Percentiles rank a stretch among this genome's conserved stretches.
Evolutionary conservation across 78 protist genomes (phyloP).

Genomic region (Thecamonas trahens): DNA sequence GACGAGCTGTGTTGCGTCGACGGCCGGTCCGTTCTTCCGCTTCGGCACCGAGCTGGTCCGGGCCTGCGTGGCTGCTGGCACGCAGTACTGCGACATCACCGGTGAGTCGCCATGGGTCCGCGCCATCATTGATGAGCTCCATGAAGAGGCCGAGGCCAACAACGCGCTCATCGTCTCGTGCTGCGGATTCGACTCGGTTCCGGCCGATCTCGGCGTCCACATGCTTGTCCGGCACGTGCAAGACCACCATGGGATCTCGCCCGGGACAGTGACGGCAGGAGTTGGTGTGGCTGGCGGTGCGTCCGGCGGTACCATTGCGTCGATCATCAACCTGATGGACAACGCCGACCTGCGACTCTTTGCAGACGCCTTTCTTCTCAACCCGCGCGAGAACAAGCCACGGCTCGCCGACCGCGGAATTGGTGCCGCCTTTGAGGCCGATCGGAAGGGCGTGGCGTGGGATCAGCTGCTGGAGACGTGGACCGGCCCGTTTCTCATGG

Average conservation of each 20-base stretch:
- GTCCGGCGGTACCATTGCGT: slow-evolving; percentile 22
- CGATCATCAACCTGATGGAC: not conserved
- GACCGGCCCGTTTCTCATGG: slow-evolving; percentile 14
- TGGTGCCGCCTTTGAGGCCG: not conserved
- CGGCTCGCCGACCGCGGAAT: not conserved
- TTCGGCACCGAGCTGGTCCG: slow-evolving; percentile 3
- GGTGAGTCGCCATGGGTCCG: slow-evolving; percentile 24
- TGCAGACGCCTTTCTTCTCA: not conserved
- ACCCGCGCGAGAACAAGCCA: not conserved
- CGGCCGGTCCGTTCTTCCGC: slow-evolving; percentile 31
- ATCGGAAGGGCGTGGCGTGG: not conserved
- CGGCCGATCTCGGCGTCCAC: slow-evolving; percentile 19
- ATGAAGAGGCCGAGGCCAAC: not conserved
- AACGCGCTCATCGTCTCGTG: slow-evolving; percentile 1
- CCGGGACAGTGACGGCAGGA: not conserved
- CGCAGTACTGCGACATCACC: slow-evolving; percentile 23
- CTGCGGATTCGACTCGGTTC: slow-evolving; percentile 32
- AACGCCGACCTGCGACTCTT: not conserved
- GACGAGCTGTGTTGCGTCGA: slow-evolving; percentile 16
- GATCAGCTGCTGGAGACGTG: not conserved
- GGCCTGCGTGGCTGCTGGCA: slow-evolving; percentile 9
- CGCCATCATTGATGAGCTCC: not conserved
- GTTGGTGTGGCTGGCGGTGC: not conserved
- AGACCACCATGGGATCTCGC: not conserved
- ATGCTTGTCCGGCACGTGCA: not conserved